phyloP scores from a whole-genome alignment of 805 yeast species.

The Saccharomycopsis fodiens region DNA sequence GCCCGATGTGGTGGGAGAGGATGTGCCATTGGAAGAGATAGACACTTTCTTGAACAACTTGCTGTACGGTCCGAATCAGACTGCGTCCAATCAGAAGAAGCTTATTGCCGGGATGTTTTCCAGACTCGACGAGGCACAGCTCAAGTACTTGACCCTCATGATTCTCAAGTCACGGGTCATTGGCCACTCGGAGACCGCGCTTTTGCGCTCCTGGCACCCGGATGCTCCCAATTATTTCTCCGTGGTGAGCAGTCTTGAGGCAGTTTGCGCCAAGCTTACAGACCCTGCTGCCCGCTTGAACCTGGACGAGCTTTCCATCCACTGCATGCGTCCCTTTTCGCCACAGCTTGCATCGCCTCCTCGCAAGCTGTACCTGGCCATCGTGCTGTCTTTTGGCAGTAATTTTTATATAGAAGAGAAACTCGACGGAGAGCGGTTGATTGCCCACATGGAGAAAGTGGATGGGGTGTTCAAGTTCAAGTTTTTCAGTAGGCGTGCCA shows the following conservation, averaged over 20 bases:
- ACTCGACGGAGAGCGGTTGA: slow-evolving; percentile 87
- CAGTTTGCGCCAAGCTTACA: slow-evolving; percentile 49
- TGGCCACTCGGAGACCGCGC: slow-evolving; percentile 50
- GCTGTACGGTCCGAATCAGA: slow-evolving; percentile 1
- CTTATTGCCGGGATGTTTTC: slow-evolving; percentile 44
- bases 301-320: slow-evolving; percentile 30
- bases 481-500: slow-evolving; percentile 59
- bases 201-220: slow-evolving; percentile 66
- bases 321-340: slow-evolving; percentile 40
- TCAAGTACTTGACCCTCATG: slow-evolving; percentile 62
- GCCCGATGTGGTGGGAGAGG: slow-evolving; percentile 28
- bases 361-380: slow-evolving; percentile 38
- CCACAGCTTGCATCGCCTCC: slow-evolving; percentile 71
- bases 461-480: slow-evolving; percentile 28
- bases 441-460: slow-evolving; percentile 53
- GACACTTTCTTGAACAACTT: slow-evolving; percentile 8
- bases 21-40: slow-evolving; percentile 8
- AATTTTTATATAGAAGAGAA: slow-evolving; percentile 79
- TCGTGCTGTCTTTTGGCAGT: slow-evolving; percentile 38
- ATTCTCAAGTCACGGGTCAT: slow-evolving; percentile 53
- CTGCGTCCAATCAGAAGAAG: slow-evolving; percentile 29
- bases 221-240: slow-evolving; percentile 61
- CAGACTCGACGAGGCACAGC: slow-evolving; percentile 50
- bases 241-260: slow-evolving; percentile 55
- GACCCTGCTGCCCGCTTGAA: slow-evolving; percentile 42